A percentile compares a stretch with the other conserved stretches of the same genome.
These are phyloP conservation scores for Trametes hirsuta DNA, from an alignment of 1,284 basidiomycete species.

Conservation along the genomic window DNA sequence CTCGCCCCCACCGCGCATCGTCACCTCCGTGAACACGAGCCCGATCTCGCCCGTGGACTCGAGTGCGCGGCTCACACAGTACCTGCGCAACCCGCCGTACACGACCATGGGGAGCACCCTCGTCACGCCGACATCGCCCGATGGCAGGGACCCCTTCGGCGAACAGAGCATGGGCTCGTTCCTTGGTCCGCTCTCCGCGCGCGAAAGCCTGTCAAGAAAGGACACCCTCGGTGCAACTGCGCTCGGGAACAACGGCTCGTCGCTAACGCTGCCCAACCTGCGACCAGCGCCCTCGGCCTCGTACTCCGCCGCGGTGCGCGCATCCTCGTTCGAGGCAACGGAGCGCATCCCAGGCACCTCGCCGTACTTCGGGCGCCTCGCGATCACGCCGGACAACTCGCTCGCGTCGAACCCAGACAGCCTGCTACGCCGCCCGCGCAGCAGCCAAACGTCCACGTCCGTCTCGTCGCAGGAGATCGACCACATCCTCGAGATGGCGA, in stretches of 20 bases:
- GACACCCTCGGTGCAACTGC: slow-evolving; percentile 19
- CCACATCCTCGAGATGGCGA: slow-evolving; percentile 55
- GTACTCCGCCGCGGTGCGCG: slow-evolving; percentile 11
- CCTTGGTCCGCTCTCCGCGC: slow-evolving; percentile 23
- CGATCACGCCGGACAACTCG: slow-evolving; percentile 23
- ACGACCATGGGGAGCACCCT: slow-evolving; percentile 18
- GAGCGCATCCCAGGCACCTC: slow-evolving; percentile 16
- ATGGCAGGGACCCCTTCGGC: slow-evolving; percentile 19
- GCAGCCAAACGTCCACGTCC: slow-evolving; percentile 15
- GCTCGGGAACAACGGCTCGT: slow-evolving; percentile 16
- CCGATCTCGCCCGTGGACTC: slow-evolving; percentile 18
- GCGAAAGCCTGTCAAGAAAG: slow-evolving; percentile 8
- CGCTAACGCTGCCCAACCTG: slow-evolving; percentile 4
- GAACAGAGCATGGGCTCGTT: slow-evolving; percentile 13
- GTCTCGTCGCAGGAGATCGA: slow-evolving; percentile 51
- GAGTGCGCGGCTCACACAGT: slow-evolving; percentile 1
- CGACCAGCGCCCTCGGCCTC: neutral
- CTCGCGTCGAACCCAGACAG: slow-evolving; percentile 10
- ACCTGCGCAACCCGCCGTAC: slow-evolving; percentile 23
- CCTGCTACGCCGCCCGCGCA: slow-evolving; percentile 12
- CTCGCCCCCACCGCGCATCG: slow-evolving; percentile 11
- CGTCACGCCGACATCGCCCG: slow-evolving; percentile 18
- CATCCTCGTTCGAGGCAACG: slow-evolving; percentile 13
- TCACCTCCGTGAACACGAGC: slow-evolving; percentile 9
- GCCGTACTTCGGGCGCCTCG: slow-evolving; percentile 21